A percentile compares a stretch with the other conserved stretches of the same genome.
Conservation (phyloP, 2,329 filamentous ascomycete genomes). For the Calycina marina region DNA sequence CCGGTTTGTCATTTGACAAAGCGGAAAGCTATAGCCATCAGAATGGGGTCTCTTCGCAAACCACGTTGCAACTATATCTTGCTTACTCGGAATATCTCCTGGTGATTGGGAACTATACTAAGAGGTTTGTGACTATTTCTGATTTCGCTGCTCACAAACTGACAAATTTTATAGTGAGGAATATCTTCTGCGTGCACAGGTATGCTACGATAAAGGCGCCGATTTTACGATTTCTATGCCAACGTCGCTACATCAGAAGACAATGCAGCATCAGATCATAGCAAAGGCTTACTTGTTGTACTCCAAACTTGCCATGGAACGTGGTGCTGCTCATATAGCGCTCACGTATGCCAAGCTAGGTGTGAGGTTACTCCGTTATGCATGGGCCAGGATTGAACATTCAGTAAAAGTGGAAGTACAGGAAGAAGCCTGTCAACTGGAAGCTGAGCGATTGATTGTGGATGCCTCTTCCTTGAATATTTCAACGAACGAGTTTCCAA, state of each 20-base stretch:
- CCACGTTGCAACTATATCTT: slow-evolving; percentile 46
- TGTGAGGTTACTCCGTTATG: slow-evolving; percentile 31
- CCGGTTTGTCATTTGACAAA: slow-evolving; percentile 39
- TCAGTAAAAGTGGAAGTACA: no score
- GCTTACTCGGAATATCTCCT: slow-evolving; percentile 63
- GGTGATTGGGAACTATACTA: slow-evolving; percentile 47
- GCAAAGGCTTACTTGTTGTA: slow-evolving; percentile 24
- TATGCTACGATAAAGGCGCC: slow-evolving; percentile 10
- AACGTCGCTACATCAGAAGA: slow-evolving; percentile 11
- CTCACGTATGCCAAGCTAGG: slow-evolving; percentile 41
- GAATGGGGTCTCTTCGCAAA: slow-evolving; percentile 27
- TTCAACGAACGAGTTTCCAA: slow-evolving; percentile 23
- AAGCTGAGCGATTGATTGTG: slow-evolving; percentile 18
- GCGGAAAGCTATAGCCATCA: slow-evolving; percentile 35
- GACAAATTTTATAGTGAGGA: slow-evolving; percentile 18
- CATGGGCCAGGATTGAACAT: slow-evolving; percentile 27
- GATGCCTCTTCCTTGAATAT: slow-evolving; percentile 22
- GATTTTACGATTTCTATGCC: slow-evolving; percentile 6
- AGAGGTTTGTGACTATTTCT: slow-evolving; percentile 32
- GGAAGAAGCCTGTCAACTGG: no score
- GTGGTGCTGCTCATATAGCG: slow-evolving; percentile 42
- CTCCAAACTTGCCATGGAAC: slow-evolving; percentile 22
- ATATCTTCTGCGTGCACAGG: slow-evolving; percentile 16
- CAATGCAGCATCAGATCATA: slow-evolving; percentile 16
- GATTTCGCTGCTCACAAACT: slow-evolving; percentile 4